Base-by-base conservation (phyloP, 148 eudicot genomes). In the Rhododendron kiyosumense region DNA sequence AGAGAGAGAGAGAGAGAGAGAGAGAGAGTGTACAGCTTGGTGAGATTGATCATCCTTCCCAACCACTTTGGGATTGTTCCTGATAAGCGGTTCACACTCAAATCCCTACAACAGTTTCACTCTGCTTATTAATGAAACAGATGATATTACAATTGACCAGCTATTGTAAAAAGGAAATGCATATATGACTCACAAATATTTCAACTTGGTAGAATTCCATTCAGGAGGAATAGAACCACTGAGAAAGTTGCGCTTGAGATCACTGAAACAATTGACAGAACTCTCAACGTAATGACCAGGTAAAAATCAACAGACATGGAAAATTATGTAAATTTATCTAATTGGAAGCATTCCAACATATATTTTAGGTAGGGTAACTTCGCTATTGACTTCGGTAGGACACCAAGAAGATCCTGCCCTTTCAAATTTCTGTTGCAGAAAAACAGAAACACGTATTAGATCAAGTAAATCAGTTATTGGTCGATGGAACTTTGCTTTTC, bases 1-100 rank as follows among this genome's bases (percentile, higher is more conserved):
- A 38, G 43, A 38, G 43, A 41, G 43, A 41, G 43, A 41, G 43
- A 41, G 43, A 41, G 43, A 41, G 43, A 41, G 43, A 41, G 43
- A 41, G 43, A 17, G 61, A 76, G 32, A 36, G 49, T 90, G 82
- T 89, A 93, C 95, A 93, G 0, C 78, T 79, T 85, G 67, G 81
- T 86, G 43, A 93, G 92, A 26, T 87, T 84, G 48, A 88, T 85
- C 54, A 91, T 91, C 30, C 83, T 86, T 85, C 93, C 95, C 85
- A 93, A 75, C 83, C 84, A 88, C 38, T 65, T 57, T 43, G 95
- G 95, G 84, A 93, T 90, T 38, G 84, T 78, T 52, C 95, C 95
- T 61, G 94, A 92, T 82, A 93, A 86, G 52, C 92, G 91, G 86
- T 93, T 93, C 12, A 78, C 86, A 30, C 38, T 13, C 61, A 92